Evolutionary conservation across 306 rosid species (phyloP).

Genomic region (Dalbergia oliveri): DNA sequence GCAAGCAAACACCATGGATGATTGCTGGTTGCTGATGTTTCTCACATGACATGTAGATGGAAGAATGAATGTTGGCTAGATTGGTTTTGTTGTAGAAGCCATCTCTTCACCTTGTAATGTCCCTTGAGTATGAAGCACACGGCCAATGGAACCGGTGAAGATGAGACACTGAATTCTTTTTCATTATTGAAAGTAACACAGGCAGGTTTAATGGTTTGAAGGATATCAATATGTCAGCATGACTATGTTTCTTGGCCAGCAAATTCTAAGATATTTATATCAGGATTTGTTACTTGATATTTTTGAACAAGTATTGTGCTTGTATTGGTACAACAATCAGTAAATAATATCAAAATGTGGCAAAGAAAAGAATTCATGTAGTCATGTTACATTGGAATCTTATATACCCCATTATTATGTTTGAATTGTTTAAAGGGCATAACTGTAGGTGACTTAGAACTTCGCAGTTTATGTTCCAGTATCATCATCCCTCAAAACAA

Average conservation of each 20-base stretch:
- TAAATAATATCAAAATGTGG: slow-evolving; percentile 10
- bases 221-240: slow-evolving; percentile 3
- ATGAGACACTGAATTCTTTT: slow-evolving; percentile 30
- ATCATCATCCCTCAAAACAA: background rate
- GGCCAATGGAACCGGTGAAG: background rate
- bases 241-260: background rate
- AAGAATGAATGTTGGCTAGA: slow-evolving; percentile 30
- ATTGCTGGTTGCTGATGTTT: slow-evolving; percentile 33
- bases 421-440: background rate
- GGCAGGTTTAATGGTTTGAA: slow-evolving; percentile 9
- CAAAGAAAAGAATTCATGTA: slow-evolving; percentile 21
- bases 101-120: slow-evolving; percentile 4
- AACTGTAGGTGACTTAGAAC: background rate
- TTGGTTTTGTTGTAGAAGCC: background rate
- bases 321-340: slow-evolving; percentile 4
- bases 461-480: background rate
- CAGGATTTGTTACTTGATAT: background rate
- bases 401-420: background rate
- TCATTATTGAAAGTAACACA: background rate
- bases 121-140: slow-evolving; percentile 9
- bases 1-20: slow-evolving; percentile 33
- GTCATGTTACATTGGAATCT: background rate
- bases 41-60: slow-evolving; percentile 36
- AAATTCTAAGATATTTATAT: slow-evolving; percentile 4
- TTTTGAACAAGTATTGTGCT: slow-evolving; percentile 3